Evolutionary conservation across 345 rosid genomes (phyloP).

Genomic region (Abelmoschus esculentus): DNA sequence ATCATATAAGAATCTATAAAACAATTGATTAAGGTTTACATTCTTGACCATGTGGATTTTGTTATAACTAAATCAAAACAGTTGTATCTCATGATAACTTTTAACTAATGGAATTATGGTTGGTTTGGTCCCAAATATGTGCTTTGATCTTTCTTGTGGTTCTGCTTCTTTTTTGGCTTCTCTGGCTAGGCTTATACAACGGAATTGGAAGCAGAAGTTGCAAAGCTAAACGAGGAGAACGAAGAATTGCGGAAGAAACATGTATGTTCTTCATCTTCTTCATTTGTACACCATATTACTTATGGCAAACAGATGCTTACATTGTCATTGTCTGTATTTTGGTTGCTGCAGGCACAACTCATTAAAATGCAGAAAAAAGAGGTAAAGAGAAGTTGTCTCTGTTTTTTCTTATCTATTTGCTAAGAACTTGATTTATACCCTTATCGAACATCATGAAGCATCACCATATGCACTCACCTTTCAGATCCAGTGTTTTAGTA

Average conservation of each 20-base stretch:
- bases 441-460: not conserved
- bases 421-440: not conserved
- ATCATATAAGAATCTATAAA: not conserved
- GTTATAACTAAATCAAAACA: not conserved
- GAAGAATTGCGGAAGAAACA: constrained; percentile 64
- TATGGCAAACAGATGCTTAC: not conserved
- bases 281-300: not conserved
- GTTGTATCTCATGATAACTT: not conserved
- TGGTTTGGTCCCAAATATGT: not conserved
- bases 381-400: constrained; percentile 28
- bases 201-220: constrained; percentile 94
- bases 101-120: not conserved
- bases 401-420: not conserved
- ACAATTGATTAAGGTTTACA: not conserved
- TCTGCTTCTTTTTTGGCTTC: constrained; percentile 3
- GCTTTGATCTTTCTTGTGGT: not conserved
- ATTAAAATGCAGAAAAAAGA: constrained; percentile 77
- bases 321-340: constrained; percentile 14
- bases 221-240: constrained; percentile 74
- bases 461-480: not conserved
- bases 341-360: constrained; percentile 50
- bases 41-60: not conserved
- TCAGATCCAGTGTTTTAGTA: not conserved
- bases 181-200: constrained; percentile 69
- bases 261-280: constrained; percentile 25